phyloP scores from a whole-genome alignment of 2,329 filamentous ascomycete genomes.

The Dactylellina sp. region DNA sequence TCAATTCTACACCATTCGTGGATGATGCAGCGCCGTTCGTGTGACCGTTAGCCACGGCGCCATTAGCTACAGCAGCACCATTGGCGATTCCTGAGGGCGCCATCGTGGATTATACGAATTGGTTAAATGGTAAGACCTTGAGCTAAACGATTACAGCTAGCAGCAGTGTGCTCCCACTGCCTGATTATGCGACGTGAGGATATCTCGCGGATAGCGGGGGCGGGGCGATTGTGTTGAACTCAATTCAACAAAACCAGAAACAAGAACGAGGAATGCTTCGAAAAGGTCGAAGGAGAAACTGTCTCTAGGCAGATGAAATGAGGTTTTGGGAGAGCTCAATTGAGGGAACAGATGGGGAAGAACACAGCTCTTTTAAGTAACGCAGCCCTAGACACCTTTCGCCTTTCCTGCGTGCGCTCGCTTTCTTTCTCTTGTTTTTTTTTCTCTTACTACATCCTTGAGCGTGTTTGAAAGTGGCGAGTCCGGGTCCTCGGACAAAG shows the following conservation, averaged over 20 bases:
- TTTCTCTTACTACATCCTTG: slow-evolving; percentile 8
- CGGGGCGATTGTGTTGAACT: slow-evolving; percentile 25
- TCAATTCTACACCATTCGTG: slow-evolving; percentile 10
- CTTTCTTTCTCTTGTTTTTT: neutral
- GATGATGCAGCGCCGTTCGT: neutral
- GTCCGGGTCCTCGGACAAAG: slow-evolving; percentile 5
- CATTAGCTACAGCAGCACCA: slow-evolving; percentile 6
- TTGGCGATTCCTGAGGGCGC: slow-evolving; percentile 26
- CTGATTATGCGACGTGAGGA: neutral
- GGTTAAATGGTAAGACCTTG: neutral
- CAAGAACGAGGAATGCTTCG: neutral
- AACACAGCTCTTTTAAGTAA: slow-evolving; percentile 17
- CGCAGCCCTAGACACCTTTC: neutral
- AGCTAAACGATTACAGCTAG: neutral
- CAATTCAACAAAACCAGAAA: neutral
- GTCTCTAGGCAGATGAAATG: neutral
- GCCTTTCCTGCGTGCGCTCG: neutral
- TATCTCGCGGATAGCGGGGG: slow-evolving; percentile 2
- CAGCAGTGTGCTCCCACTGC: neutral
- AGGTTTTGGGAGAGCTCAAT: slow-evolving; percentile 6
- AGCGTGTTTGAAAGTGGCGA: neutral
- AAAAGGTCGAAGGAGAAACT: slow-evolving; percentile 5
- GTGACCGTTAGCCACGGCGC: slow-evolving; percentile 17
- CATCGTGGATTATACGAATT: slow-evolving; percentile 9
- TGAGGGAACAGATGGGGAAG: slow-evolving; percentile 7